Evolutionary conservation across 73 alveolate genomes (phyloP), one percentile per base, ranked within the genome.

Genomic region (Uronychia binucleata): DNA sequence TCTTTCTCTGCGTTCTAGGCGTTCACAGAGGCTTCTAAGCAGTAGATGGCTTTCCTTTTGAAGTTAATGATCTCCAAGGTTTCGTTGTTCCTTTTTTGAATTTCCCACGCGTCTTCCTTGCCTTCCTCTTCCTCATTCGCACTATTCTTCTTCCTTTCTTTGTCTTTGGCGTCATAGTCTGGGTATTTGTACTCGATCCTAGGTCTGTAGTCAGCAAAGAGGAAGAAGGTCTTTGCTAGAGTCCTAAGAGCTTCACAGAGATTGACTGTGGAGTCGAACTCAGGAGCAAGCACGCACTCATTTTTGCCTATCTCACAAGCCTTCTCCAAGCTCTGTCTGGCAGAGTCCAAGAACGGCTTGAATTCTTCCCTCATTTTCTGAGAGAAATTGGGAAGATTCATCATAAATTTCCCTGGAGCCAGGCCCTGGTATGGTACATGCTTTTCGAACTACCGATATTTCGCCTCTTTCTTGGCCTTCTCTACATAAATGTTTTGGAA

Each of bases 41-140:
- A 88, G 74, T 34, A 59, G 25, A 34, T 79, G n/a, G 90, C 75
- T 14, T 77, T 77, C 31, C 80, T 67, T 29, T 84, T 60, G 75
- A 34, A 31, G 57, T 80, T 88, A 26, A 87, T 87, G 1, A 82
- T 82, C 30, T 88, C 94, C 57, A 88, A 58, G 30, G 26, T 88
- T 31, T 88, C 94, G n/a, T 88, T 81, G 79, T 74, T 76, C 11
- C 31, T 28, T 80, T 80, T 77, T 79, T 83, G 59, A 31, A 74
- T 87, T 30, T 88, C 94, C 87, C 86, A 88, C 77, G 34, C 86
- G 28, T 87, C 93, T 29, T 83, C 88, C 1, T 77, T 30, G 14
- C 33, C 88, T 1, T 33, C 74, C 77, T 58, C 82, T 77, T 59
- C 81, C 30, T 26, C 59, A 28, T 58, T 74, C 27, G 74, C 33